Evolutionary conservation across 345 rosid species (phyloP).

Genomic region (Populus davidiana): DNA sequence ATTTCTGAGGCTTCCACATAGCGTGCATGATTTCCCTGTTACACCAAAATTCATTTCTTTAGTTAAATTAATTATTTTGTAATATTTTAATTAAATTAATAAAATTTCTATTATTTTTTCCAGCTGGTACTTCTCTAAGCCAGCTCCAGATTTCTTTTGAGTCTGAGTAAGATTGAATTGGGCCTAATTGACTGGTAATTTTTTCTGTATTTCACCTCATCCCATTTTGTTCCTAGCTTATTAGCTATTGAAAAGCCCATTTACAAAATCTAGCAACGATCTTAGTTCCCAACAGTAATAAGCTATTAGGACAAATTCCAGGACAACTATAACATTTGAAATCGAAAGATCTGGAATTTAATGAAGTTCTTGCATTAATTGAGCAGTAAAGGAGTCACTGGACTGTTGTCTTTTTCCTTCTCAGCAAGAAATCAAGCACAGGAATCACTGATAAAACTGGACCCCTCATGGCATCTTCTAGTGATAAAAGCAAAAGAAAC

Average conservation of each 20-base stretch:
- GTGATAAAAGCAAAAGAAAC: constrained; percentile 39
- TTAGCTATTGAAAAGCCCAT: background rate
- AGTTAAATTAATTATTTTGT: background rate
- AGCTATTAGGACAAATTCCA: background rate
- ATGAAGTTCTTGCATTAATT: background rate
- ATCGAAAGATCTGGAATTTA: background rate
- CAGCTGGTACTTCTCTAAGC: background rate
- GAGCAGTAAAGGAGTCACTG: background rate
- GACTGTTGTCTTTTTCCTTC: background rate
- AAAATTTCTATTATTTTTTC: background rate
- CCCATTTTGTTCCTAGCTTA: background rate
- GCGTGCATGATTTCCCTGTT: constrained; percentile 97
- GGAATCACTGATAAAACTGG: constrained; percentile 18
- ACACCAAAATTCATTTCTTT: background rate
- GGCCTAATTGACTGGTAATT: background rate
- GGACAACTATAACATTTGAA: background rate
- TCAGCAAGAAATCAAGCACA: background rate
- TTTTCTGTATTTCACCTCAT: background rate
- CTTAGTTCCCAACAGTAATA: background rate
- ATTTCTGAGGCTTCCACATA: constrained; percentile 99
- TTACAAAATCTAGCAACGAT: background rate
- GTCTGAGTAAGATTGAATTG: background rate
- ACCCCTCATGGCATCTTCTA: constrained; percentile 15
- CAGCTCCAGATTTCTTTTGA: background rate
- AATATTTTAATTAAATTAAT: no score